Conservation (phyloP, 805 yeast species). For the Saccharomycopsis fodiens region DNA sequence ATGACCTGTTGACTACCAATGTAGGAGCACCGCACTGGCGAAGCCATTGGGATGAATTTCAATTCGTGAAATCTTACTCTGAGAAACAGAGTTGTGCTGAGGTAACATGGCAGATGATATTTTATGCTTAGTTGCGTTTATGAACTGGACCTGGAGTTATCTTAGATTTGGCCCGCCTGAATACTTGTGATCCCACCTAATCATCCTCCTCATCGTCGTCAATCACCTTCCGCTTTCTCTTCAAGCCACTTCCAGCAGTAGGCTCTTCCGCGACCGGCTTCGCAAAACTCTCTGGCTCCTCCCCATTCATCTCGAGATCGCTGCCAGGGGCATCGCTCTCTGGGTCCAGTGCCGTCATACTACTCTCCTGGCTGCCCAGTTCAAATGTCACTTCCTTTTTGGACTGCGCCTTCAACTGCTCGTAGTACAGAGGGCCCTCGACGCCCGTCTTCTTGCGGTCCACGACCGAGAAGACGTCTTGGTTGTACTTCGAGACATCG, state of each 20-base stretch:
- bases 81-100: too few species aligned
- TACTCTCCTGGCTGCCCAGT: neutral
- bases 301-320: neutral
- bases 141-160: too few species aligned
- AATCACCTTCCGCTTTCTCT: neutral
- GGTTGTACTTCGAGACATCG: slow-evolving; percentile 6
- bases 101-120: too few species aligned
- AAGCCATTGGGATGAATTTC: too few species aligned
- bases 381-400: neutral
- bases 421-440: neutral
- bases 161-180: too few species aligned
- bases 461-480: slow-evolving; percentile 3
- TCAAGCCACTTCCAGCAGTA: neutral
- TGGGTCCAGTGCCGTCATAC: neutral
- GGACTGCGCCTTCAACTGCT: neutral
- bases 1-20: too few species aligned
- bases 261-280: neutral
- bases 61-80: too few species aligned
- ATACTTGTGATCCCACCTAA: too few species aligned
- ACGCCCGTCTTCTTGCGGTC: slow-evolving; percentile 1
- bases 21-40: too few species aligned
- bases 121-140: too few species aligned
- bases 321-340: neutral
- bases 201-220: neutral
- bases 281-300: neutral